Evolutionary conservation across 2,329 filamentous ascomycete genomes (phyloP), one percentile per base, ranked within the genome.

Genomic region (Chaetothyriales sp.): DNA sequence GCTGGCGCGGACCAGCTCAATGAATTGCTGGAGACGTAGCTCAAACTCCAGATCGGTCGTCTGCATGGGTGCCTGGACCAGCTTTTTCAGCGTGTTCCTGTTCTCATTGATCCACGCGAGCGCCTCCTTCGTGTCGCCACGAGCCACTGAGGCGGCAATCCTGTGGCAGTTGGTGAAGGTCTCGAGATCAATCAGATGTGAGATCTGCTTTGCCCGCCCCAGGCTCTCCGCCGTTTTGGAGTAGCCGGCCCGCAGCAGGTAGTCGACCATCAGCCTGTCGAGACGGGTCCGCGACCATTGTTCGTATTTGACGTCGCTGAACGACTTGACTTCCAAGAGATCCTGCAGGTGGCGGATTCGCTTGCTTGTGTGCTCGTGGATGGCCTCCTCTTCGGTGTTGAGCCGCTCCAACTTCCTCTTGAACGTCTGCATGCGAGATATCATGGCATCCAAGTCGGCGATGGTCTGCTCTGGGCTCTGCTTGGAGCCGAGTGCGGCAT

Each of bases 241-340:
- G 64, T 90, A 95, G 2, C 90, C 90, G 55, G 83, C 82, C 7
- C 92, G 78, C 47, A 97, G 72, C 59, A 98, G 76, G 67, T 95
- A 94, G 65, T 98, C 92, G n/a, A 94, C 86, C 47, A 98, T 70
- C 53, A 97, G 71, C 18, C 92, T 76, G 67, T 95, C 85, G 45
- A 98, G 74, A 19, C 92, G 76, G 43, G 80, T 80, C 51, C 86
- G 80, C 55, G 85, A 87, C 92, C 92, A 98, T 52, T 79, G 74
- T 64, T 97, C 90, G 69, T 97, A 98, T 64, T 88, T 88, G 60
- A 94, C 88, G 65, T 98, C 92, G 49, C 88, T 85, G 55, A 95
- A 74, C 55, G 81, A 86, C 52, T 84, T 78, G 61, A 97, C 86
- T 45, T 77, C 70, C 66, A 92, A 87, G 4, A 98, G 74, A 60